These are phyloP conservation scores for Ilyonectria robusta DNA, from an alignment of 2,329 filamentous ascomycete species.

Conservation along the genomic window DNA sequence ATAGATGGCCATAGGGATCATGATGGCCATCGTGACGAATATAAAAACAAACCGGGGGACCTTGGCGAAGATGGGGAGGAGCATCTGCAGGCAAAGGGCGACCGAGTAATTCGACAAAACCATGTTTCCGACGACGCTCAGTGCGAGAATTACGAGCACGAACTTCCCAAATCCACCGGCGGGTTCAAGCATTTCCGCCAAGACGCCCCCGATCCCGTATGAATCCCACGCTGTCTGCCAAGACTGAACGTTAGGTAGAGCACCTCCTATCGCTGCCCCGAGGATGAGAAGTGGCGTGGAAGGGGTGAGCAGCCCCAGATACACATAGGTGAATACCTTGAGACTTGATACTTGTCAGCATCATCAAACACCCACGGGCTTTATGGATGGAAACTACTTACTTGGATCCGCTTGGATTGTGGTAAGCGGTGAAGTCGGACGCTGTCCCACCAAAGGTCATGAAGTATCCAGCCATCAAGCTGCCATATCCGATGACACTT, in stretches of 20 bases:
- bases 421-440: slow-evolving; percentile 72
- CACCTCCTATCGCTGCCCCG: slow-evolving; percentile 58
- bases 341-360: slow-evolving; percentile 51
- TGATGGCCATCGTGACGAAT: slow-evolving; percentile 56
- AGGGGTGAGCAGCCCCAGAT: slow-evolving; percentile 62
- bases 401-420: slow-evolving; percentile 48
- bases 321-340: slow-evolving; percentile 54
- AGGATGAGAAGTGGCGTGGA: slow-evolving; percentile 54
- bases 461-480: slow-evolving; percentile 66
- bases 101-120: slow-evolving; percentile 58
- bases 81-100: slow-evolving; percentile 58
- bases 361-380: slow-evolving; percentile 38
- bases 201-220: slow-evolving; percentile 50
- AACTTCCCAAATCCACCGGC: slow-evolving; percentile 54
- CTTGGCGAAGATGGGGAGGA: slow-evolving; percentile 56
- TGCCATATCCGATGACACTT: slow-evolving; percentile 61
- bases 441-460: slow-evolving; percentile 69
- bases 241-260: slow-evolving; percentile 47
- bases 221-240: slow-evolving; percentile 49
- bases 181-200: slow-evolving; percentile 51
- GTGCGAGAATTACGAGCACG: slow-evolving; percentile 49
- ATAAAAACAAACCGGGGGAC: slow-evolving; percentile 61
- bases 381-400: slow-evolving; percentile 17
- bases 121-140: slow-evolving; percentile 57
- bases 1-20: slow-evolving; percentile 59